phyloP scores from a whole-genome alignment of 208 protist genomes.

The Leishmania gerbilli region DNA sequence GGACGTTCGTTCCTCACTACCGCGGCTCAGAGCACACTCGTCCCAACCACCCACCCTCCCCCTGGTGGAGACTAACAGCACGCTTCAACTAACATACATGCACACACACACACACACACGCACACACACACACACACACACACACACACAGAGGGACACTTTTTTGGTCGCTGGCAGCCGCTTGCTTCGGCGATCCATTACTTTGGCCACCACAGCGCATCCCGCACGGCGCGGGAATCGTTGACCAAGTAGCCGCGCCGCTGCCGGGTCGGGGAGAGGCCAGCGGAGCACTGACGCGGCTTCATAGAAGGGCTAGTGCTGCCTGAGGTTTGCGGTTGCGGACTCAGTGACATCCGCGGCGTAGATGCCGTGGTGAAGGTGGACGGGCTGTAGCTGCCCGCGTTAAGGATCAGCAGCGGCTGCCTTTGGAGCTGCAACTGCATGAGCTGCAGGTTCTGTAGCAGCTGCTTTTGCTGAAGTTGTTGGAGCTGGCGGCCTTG shows the following conservation, averaged over 20 bases:
- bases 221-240: slow-evolving; percentile 17
- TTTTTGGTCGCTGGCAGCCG: not conserved
- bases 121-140: not conserved
- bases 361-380: slow-evolving; percentile 6
- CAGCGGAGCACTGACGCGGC: slow-evolving; percentile 9
- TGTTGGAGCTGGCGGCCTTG: slow-evolving; percentile 18
- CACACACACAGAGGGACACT: too few species aligned
- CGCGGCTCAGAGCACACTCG: not conserved
- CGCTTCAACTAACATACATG: not conserved
- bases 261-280: slow-evolving; percentile 8
- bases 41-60: not conserved
- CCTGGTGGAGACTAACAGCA: not conserved
- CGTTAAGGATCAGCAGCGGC: slow-evolving; percentile 16
- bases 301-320: not conserved
- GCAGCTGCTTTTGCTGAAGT: slow-evolving; percentile 21
- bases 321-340: not conserved
- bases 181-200: not conserved
- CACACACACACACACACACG: not conserved
- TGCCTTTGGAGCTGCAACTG: slow-evolving; percentile 7
- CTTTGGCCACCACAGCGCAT: slow-evolving; percentile 18
- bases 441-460: not conserved
- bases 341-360: slow-evolving; percentile 3
- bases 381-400: not conserved
- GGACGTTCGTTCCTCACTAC: too few species aligned
- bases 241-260: slow-evolving; percentile 9